Evolutionary conservation across 768 basidiomycete species (phyloP), one percentile per base, ranked within the genome.

Genomic region (Boletus sensibilis): DNA sequence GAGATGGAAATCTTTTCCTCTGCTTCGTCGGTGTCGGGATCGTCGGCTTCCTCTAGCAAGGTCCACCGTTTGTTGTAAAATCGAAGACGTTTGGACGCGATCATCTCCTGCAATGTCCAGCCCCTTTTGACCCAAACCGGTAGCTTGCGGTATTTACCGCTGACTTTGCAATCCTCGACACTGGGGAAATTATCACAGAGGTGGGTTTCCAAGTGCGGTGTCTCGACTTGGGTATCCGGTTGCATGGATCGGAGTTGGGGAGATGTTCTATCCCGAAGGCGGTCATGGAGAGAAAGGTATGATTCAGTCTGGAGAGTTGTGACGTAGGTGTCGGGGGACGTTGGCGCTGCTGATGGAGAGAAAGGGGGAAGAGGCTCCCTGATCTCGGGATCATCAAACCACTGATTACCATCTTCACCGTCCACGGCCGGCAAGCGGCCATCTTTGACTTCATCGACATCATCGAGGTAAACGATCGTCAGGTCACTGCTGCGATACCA

Each of bases 61-160:
- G 56, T 60, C 68, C 68, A 69, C 16, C n/a, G 33, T 48, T 50
- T 61, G 50, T 50, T 66, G 55, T 69, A 69, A 56, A 69, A 69
- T 34, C 67, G 69, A 55, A 71, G 55, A 18, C 65, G 50, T 50
- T 56, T 71, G 12, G 68, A 57, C 5, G 67, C 69, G 14, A 69
- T 20, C 60, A 64, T 52, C 47, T 69, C 68, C 35, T 71, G 69
- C 27, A 69, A 55, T 11, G 68, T 69, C 69, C 68, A 69, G 7
- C 60, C 68, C 41, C 69, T 58, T 13, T 51, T 62, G 13, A 59
- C 57, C 69, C 68, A 69, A 7, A 31, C 16, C 0, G 65, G 64
- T 16, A 53, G 33, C 9, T 50, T 49, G 35, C 47, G 61, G 20
- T 62, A 57, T 54, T 18, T 49, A 4, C 56, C 55, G 16, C 6